Evolutionary conservation across 1,284 basidiomycete genomes (phyloP), one percentile per base, ranked within the genome.

Genomic region (Apiotrichum brassicae): DNA sequence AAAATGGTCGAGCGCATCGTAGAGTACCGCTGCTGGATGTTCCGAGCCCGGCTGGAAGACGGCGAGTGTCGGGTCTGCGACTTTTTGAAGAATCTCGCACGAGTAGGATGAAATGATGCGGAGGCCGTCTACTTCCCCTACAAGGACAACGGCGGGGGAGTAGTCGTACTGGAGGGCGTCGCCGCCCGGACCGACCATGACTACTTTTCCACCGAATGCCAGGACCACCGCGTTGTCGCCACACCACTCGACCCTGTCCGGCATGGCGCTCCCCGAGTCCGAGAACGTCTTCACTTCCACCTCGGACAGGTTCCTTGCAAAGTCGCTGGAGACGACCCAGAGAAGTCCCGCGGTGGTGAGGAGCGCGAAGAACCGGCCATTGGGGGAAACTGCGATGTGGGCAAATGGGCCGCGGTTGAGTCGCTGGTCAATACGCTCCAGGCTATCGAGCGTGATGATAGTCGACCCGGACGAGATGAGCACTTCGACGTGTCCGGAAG

Each of bases 201-300:
- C 75, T 0, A 85, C 85, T 39, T 84, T 75, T n/a, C 80, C 77
- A 33, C 61, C 66, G 86, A 89, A 97, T 3, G 83, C 85, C 16
- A 97, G 79, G 3, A 91, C 79, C 23, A 98, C 86, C 0, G 91
- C 90, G 70, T 98, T 92, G 66, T 92, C 92, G 6, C 93, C 93
- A 65, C 93, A 97, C 95, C 95, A 98, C 64, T 87, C 86, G 0
- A 93, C 83, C 59, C 85, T 83, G 25, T 78, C 68, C 8, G 76
- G 74, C 30, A 65, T 49, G 6, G 48, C 46, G 13, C 62, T 56
- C 33, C 57, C 58, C 37, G 67, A 66, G 30, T 35, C 43, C 11
- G 61, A 61, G 23, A 71, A 47, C 7, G 49, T 33, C 0, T 51
- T 35, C 20, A 77, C 83, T 49, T 90, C 83, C 60, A 89, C 91